Evolutionary conservation across 257 asterid genomes (phyloP).

Genomic region (Gentiana dahurica): DNA sequence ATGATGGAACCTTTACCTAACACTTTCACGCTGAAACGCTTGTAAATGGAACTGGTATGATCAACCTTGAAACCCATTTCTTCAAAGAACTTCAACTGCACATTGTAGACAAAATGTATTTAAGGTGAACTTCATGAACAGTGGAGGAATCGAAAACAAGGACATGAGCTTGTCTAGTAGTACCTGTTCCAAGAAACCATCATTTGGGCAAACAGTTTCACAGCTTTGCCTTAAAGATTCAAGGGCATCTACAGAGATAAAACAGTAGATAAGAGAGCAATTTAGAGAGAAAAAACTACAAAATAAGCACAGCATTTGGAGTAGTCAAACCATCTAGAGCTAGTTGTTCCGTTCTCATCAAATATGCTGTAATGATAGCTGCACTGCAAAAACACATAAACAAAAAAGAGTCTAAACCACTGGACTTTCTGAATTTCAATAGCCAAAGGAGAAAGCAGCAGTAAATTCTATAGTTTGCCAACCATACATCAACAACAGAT

Average conservation of each 20-base stretch:
- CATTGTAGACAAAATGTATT: conserved; percentile 1
- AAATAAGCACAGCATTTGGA: conserved; percentile 4
- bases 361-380: conserved; percentile 76
- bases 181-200: conserved; percentile 97
- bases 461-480: neutral
- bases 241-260: conserved; percentile 56
- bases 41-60: conserved; percentile 65
- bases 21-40: conserved; percentile 72
- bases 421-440: conserved; percentile 14
- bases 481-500: too few relatives aligned
- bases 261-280: conserved; percentile 2
- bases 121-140: conserved; percentile 5
- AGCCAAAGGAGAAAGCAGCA: neutral
- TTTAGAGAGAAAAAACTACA: neutral
- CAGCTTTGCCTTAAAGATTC: conserved; percentile 74
- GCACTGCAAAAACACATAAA: conserved; percentile 78
- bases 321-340: conserved; percentile 62
- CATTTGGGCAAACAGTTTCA: conserved; percentile 77
- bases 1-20: conserved; percentile 41
- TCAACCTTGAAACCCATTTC: conserved; percentile 88
- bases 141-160: conserved; percentile 8
- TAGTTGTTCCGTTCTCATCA: conserved; percentile 90
- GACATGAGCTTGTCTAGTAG: conserved; percentile 10
- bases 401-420: conserved; percentile 55
- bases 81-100: conserved; percentile 88